A percentile compares a stretch with the other conserved stretches of the same genome.
phyloP scores from a whole-genome alignment of 2,329 filamentous ascomycete species.

The Monosporascus sp. region DNA sequence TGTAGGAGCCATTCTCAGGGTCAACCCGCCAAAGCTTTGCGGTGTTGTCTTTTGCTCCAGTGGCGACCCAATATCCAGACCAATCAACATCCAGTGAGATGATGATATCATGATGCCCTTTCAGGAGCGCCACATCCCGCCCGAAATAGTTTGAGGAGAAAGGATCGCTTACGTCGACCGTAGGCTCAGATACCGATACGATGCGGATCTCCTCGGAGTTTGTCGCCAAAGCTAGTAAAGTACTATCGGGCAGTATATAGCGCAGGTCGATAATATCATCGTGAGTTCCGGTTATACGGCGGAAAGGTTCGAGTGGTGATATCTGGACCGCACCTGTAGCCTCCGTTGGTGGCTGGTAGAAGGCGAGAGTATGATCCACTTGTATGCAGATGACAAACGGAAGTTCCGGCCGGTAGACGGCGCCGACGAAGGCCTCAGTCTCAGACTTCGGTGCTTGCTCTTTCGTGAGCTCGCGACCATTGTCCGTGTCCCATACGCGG shows the following conservation, averaged over 20 bases:
- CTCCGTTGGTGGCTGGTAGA: conserved; percentile 54
- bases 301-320: conserved; percentile 48
- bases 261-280: conserved; percentile 96
- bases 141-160: conserved; percentile 65
- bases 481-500: conserved; percentile 75
- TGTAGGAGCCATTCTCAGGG: conserved; percentile 65
- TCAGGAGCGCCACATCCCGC: conserved; percentile 78
- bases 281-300: conserved; percentile 89
- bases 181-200: conserved; percentile 59
- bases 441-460: conserved; percentile 61
- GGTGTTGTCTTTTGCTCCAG: conserved; percentile 94
- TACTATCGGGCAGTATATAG: conserved; percentile 75
- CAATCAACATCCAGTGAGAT: conserved; percentile 92
- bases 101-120: conserved; percentile 91
- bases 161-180: conserved; percentile 22
- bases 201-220: conserved; percentile 92
- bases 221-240: conserved; percentile 82
- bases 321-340: conserved; percentile 29
- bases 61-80: conserved; percentile 95
- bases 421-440: conserved; percentile 64
- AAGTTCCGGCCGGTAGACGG: conserved; percentile 60
- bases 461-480: conserved; percentile 71
- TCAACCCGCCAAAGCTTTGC: conserved; percentile 88
- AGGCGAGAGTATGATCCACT: conserved; percentile 78
- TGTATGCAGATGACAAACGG: conserved; percentile 76